Base-by-base conservation (phyloP, 2,329 filamentous ascomycete species). In the Fusarium concolor region DNA sequence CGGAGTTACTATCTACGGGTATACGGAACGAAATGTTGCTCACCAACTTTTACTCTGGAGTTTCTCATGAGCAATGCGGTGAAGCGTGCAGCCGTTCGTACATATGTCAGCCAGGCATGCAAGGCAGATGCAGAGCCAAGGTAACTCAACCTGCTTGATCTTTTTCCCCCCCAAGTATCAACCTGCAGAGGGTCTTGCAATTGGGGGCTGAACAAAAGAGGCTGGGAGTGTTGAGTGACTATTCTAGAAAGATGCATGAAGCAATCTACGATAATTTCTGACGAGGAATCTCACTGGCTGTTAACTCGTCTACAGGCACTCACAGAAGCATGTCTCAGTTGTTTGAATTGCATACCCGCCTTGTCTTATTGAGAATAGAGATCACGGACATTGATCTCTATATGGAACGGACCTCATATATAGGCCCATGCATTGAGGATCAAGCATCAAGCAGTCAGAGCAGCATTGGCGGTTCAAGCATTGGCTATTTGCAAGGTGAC, bases 211-310 rank as follows among this genome's bases (percentile, higher is more conserved):
- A 45, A 58, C 54, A 45, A 18, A 37, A 44, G 50, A 62, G 58
- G 59, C 17, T 49, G 49, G 59, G 49, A 28, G 29, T 14, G 31
- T 31, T 33, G 39, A 47, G 56, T 66, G 55, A 50, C 61, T 58
- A 28, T 66, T 62, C 35, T 52, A 66, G 55, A 65, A 66, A 38
- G 38, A 55, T 66, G 62, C 62, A 66, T 66, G 31, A 51, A 37
- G 41, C 29, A 66, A 56, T 62, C 33, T 51, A 66, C 31, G 28
- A 62, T 56, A 28, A 37, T 52, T 29, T 28, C 28, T 44, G 20
- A 47, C 28, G 31, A 43, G 53, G 12, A 20, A 41, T 58, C 38
- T 65, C 24, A 65, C 53, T 65, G 60, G 45, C 28, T 37, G 20
- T 22, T 31, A 22, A 53, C 26, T 56, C 28, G 29, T 42, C 37